phyloP scores from a whole-genome alignment of 2,329 filamentous ascomycete genomes.

The Aureobasidium leucospermi region DNA sequence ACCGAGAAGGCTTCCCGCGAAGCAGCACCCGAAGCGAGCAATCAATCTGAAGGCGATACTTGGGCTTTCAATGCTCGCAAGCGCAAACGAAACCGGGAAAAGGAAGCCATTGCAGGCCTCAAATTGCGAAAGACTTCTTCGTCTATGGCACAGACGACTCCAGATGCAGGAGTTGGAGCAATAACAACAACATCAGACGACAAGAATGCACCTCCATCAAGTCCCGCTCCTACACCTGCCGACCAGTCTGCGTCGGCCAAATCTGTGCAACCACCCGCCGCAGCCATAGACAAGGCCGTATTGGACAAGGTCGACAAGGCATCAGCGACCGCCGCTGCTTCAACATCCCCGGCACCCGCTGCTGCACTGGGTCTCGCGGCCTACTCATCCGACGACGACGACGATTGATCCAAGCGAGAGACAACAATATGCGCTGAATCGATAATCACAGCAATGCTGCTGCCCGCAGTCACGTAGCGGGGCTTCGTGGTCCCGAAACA shows the following conservation, averaged over 20 bases:
- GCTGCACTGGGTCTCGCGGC: slow-evolving; percentile 9
- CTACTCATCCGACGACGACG: slow-evolving; percentile 13
- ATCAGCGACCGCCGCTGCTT: background rate
- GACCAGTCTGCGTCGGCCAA: background rate
- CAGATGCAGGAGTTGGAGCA: background rate
- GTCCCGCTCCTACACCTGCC: background rate
- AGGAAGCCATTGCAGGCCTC: slow-evolving; percentile 33
- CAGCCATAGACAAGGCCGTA: background rate
- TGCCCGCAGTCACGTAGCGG: slow-evolving; percentile 1
- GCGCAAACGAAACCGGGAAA: slow-evolving; percentile 41
- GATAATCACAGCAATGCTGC: background rate
- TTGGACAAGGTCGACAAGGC: background rate
- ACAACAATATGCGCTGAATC: background rate
- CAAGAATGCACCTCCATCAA: background rate
- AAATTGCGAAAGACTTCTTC: slow-evolving; percentile 37
- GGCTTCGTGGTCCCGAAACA: background rate
- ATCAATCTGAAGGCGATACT: slow-evolving; percentile 32
- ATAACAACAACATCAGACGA: background rate
- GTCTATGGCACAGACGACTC: background rate
- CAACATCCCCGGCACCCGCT: slow-evolving; percentile 4
- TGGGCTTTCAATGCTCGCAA: slow-evolving; percentile 47
- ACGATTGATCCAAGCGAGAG: slow-evolving; percentile 5
- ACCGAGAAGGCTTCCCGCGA: slow-evolving; percentile 43
- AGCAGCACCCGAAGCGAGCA: slow-evolving; percentile 27
- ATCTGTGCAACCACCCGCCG: background rate